Evolutionary conservation across 2,329 filamentous ascomycete genomes (phyloP), one percentile per base, ranked within the genome.

Genomic region (Exserohilum turcica): DNA sequence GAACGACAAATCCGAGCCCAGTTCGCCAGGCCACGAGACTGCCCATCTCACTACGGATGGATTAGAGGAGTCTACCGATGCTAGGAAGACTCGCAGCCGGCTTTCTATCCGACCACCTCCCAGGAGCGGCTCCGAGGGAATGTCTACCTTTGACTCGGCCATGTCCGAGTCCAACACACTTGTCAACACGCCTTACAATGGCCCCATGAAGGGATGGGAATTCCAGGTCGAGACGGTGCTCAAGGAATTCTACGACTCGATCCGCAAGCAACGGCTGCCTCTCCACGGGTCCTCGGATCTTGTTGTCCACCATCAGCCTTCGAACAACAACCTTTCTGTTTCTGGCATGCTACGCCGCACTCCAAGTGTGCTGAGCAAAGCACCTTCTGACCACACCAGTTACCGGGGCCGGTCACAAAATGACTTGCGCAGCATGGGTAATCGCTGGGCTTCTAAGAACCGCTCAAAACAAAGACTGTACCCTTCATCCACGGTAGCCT

Each of bases 361-460:
- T 36, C 93, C 93, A 0, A 97, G 92, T 68, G 90, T 94, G 5
- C 81, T 97, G 54, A 97, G 92, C 80, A 97, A 96, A 76, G 86
- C 92, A 27, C 91, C 92, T 0, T 97, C 94, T 0, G 94, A 97
- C 63, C 86, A 84, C 48, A 84, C 85, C 53, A 82, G 83, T 50
- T 89, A 88, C 52, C 86, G 91, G 46, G 90, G 90, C n/a, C 83
- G 90, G 39, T 82, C 86, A 10, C 72, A 72, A 40, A 77, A 84
- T 21, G 89, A 95, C 63, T 79, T 83, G 67, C 78, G 84, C 58
- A 80, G 82, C 43, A 79, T 82, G 56, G 84, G 86, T 0, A 87
- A 86, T 44, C 82, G 91, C 47, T 97, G 91, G 89, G 84, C 86
- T 38, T 90, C 89, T 32, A 96, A 96, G 76, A 92, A 89, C 66